Evolutionary conservation across 345 rosid species (phyloP), one percentile per base, ranked within the genome.

Genomic region (Streptanthus diversifolius): DNA sequence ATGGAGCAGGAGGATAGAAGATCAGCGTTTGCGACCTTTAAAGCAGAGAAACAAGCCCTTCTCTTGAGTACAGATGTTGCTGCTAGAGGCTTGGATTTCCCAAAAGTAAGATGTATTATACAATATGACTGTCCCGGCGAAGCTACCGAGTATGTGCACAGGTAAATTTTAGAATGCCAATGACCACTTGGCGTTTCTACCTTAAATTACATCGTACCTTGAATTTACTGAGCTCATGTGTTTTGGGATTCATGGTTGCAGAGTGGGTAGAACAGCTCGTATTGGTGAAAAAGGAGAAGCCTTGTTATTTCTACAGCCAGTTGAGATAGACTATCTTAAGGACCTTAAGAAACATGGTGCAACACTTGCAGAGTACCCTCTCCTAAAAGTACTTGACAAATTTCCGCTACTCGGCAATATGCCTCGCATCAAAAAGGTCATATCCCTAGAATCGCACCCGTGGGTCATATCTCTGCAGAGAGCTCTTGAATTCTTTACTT

Each of bases 101-200:
- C 96, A 15, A 87, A 89, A 80, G 99, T 95, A 52, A 84, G 82
- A 77, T 95, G 96, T 74, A 95, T 91, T 68, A 85, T 91, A 72
- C 99, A 95, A 75, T 95, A 95, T 53, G 99, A 95, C 83, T 91
- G 95, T 71, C 96, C 99, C 5, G 99, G 99, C 75, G 99, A 93
- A 82, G 99, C 99, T 55, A 89, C 95, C 7, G 99, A 93, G 82
- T 93, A 93, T 71, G 99, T 91, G 63, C 97, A 91, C 72, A 88
- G 98, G 98, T 93, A 83, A 77, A 24, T 44, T 7, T 4, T 35
- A 12, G 25, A 68, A 39, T 35, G 14, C 14, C 51, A 35, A 44
- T 65, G 57, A 35, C 13, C 66, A 52, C 57, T 33, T 35, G 27
- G 60, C 5, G 8, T 19, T 21, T 55, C 17, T 21, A 19, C 55